A percentile compares a stretch with the other conserved stretches of the same genome.
Conservation (phyloP, 805 yeast genomes). For the Metschnikowia gruessii region DNA sequence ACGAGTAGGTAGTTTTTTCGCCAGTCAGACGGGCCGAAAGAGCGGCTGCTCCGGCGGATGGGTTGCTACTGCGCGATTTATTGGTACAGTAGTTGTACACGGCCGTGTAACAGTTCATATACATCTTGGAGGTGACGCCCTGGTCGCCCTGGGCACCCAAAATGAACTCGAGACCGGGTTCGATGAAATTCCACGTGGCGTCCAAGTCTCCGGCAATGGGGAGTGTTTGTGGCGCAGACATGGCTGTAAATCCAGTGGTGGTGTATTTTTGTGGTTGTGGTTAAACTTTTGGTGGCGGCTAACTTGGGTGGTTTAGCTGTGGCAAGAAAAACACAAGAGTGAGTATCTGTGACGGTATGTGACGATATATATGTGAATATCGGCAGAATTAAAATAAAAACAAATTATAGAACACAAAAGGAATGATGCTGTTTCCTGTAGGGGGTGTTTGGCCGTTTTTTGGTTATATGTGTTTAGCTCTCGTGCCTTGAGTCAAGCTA, state of each 20-base stretch:
- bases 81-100: conserved; percentile 90
- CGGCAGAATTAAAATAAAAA: too few species aligned
- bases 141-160: conserved; percentile 66
- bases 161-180: conserved; percentile 70
- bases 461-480: too few species aligned
- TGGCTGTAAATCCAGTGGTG: not conserved
- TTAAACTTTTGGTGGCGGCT: too few species aligned
- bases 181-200: conserved; percentile 75
- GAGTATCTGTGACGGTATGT: too few species aligned
- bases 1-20: conserved; percentile 37
- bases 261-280: not conserved
- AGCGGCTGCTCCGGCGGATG: conserved; percentile 8
- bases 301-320: too few species aligned
- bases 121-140: conserved; percentile 65
- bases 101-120: conserved; percentile 88
- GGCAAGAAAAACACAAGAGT: too few species aligned
- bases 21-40: conserved; percentile 9
- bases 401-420: too few species aligned
- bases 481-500: too few species aligned
- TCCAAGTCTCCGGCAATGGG: conserved; percentile 61
- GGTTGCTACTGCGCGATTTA: conserved; percentile 50
- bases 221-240: conserved; percentile 24
- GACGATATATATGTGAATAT: too few species aligned
- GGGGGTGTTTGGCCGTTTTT: too few species aligned
- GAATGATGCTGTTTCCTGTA: too few species aligned